Percentiles rank a stretch among this genome's conserved stretches.
Conservation (phyloP, 805 yeast genomes). For the Lipomyces japonicus region DNA sequence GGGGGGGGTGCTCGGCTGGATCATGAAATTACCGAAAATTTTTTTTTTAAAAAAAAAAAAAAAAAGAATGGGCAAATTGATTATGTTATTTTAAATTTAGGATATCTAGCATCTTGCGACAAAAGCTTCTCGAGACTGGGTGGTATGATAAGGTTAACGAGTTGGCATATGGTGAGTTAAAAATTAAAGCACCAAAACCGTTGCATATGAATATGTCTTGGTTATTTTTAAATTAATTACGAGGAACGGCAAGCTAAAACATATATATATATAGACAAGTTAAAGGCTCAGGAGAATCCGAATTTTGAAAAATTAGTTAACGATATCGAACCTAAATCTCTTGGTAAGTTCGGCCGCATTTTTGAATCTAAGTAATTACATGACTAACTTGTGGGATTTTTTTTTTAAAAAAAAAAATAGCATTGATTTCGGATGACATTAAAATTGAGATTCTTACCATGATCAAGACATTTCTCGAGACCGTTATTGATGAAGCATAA, state of each 20-base stretch:
- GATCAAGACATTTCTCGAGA: slow-evolving; percentile 43
- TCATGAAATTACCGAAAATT: neutral
- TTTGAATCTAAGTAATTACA: neutral
- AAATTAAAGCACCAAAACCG: too few relatives aligned
- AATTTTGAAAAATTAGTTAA: slow-evolving; percentile 53
- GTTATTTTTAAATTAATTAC: too few relatives aligned
- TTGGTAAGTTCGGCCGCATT: slow-evolving; percentile 44
- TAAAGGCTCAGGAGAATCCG: slow-evolving; percentile 43
- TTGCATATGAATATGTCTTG: too few relatives aligned
- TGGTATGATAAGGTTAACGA: slow-evolving; percentile 77
- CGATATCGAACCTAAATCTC: slow-evolving; percentile 60
- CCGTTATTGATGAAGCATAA: slow-evolving; percentile 10
- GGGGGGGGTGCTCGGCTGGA: neutral
- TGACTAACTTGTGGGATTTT: neutral
- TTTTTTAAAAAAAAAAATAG: slow-evolving; percentile 24
- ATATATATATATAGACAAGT: slow-evolving; percentile 36
- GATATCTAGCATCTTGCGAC: slow-evolving; percentile 59
- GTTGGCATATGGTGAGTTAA: slow-evolving; percentile 50
- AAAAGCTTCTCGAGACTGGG: slow-evolving; percentile 68
- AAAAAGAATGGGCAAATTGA: neutral
- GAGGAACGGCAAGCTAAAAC: too few relatives aligned
- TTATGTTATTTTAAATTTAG: slow-evolving; percentile 27
- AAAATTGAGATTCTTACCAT: slow-evolving; percentile 55
- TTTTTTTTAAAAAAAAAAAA: too few relatives aligned
- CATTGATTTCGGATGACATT: slow-evolving; percentile 63